These are phyloP conservation scores for Dictyostelium firmibasis DNA, from an alignment of 78 protist genomes.

Conservation along the genomic window DNA sequence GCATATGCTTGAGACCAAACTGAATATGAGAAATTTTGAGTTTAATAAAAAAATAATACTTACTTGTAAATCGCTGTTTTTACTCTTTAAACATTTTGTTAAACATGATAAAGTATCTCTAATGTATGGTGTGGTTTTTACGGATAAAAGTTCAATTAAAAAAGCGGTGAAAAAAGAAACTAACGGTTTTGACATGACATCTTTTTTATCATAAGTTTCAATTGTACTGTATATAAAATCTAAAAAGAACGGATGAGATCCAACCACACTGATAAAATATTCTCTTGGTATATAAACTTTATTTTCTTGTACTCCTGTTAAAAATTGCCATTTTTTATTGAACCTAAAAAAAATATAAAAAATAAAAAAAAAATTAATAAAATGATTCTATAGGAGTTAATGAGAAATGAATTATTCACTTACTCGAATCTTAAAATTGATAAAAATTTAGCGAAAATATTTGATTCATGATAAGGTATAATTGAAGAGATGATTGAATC, in stretches of 20 bases:
- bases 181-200: constrained; percentile 21
- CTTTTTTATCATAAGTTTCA: not conserved
- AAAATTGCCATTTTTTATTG: constrained; percentile 42
- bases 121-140: not conserved
- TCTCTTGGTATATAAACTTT: constrained; percentile 46
- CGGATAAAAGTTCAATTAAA: not conserved
- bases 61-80: constrained; percentile 57
- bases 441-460: constrained; percentile 72
- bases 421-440: constrained; percentile 56
- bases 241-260: constrained; percentile 10
- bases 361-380: not conserved
- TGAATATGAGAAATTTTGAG: not conserved
- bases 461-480: constrained; percentile 85
- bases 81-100: constrained; percentile 32
- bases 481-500: constrained; percentile 33
- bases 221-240: constrained; percentile 19
- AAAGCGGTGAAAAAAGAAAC: constrained; percentile 53
- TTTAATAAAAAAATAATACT: too few species aligned
- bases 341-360: not conserved
- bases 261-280: not conserved
- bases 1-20: not conserved
- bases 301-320: not conserved
- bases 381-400: too few species aligned
- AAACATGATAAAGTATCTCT: constrained; percentile 35
- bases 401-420: too few species aligned